These are phyloP conservation scores for Samsoniella hepiali DNA, from an alignment of 2,329 filamentous ascomycete species.

Conservation along the genomic window DNA sequence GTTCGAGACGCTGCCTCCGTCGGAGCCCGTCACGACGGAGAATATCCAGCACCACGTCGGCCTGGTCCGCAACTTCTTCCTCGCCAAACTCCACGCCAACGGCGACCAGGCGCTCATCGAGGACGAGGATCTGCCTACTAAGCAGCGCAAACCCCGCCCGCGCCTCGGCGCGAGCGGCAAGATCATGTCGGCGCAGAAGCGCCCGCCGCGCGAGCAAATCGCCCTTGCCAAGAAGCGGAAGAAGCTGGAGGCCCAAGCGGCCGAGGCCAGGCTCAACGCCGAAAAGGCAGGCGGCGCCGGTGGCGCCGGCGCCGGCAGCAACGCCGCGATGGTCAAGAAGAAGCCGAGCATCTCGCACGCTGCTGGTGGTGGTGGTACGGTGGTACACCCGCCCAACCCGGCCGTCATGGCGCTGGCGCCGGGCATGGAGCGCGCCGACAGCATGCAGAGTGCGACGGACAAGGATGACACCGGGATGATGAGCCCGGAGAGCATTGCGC, in stretches of 20 bases:
- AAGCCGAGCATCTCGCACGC: slow-evolving; percentile 35
- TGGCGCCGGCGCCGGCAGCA: slow-evolving; percentile 32
- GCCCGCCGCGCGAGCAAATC: slow-evolving; percentile 76
- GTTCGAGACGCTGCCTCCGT: slow-evolving; percentile 64
- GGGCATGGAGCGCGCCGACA: slow-evolving; percentile 58
- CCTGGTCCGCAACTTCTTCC: slow-evolving; percentile 87
- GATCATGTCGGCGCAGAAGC: slow-evolving; percentile 80
- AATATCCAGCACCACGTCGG: slow-evolving; percentile 79
- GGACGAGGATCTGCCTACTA: slow-evolving; percentile 90
- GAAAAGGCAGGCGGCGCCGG: slow-evolving; percentile 30
- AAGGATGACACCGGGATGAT: slow-evolving; percentile 74
- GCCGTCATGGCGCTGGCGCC: slow-evolving; percentile 40
- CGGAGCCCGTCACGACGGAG: slow-evolving; percentile 75
- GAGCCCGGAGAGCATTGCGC: slow-evolving; percentile 74
- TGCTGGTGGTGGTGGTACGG: slow-evolving; percentile 29
- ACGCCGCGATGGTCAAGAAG: slow-evolving; percentile 50
- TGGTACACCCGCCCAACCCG: slow-evolving; percentile 32
- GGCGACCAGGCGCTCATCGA: slow-evolving; percentile 78
- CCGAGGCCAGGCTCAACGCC: slow-evolving; percentile 39
- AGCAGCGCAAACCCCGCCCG: slow-evolving; percentile 77
- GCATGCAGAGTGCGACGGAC: slow-evolving; percentile 61
- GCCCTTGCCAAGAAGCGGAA: slow-evolving; percentile 85
- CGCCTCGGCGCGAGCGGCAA: slow-evolving; percentile 70
- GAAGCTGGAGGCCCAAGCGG: slow-evolving; percentile 64
- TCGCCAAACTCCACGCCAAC: slow-evolving; percentile 81